A percentile compares a stretch with the other conserved stretches of the same genome.
Evolutionary conservation across 2,329 filamentous ascomycete genomes (phyloP).

Genomic region (Neofusicoccum laricinum): DNA sequence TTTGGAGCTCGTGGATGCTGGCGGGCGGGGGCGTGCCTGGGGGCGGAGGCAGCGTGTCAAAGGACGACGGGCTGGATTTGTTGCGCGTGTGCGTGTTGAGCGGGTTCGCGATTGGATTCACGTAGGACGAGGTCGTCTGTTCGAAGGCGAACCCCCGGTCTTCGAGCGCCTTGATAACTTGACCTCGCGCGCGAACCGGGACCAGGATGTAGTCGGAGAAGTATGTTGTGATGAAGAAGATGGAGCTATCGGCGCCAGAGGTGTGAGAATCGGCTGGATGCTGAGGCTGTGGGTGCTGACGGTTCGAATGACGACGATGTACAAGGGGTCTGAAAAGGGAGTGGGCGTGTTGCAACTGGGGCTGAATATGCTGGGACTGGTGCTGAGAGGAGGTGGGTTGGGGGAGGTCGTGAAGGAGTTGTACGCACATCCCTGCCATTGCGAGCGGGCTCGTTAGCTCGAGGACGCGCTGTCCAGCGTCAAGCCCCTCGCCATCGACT

Average conservation of each 20-base stretch:
- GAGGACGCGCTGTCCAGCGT: conserved; percentile 86
- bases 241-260: conserved; percentile 55
- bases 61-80: conserved; percentile 43
- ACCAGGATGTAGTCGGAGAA: conserved; percentile 97
- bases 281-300: not conserved
- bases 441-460: conserved; percentile 89
- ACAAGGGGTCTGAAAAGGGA: not conserved
- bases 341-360: not conserved
- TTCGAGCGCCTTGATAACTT: conserved; percentile 74
- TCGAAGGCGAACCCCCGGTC: conserved; percentile 82
- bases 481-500: conserved; percentile 84
- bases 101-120: conserved; percentile 40
- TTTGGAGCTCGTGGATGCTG: conserved; percentile 74
- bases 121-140: conserved; percentile 59
- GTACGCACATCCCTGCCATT: conserved; percentile 73
- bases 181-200: conserved; percentile 68
- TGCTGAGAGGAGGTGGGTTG: not conserved
- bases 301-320: not conserved
- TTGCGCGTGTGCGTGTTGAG: conserved; percentile 47
- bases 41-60: conserved; percentile 38
- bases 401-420: conserved; percentile 7
- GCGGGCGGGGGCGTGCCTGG: conserved; percentile 74
- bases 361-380: not conserved
- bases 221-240: conserved; percentile 98
- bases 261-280: conserved; percentile 19